Conservation (phyloP, 495 filamentous ascomycete species). For the Aspergillus campestris region DNA sequence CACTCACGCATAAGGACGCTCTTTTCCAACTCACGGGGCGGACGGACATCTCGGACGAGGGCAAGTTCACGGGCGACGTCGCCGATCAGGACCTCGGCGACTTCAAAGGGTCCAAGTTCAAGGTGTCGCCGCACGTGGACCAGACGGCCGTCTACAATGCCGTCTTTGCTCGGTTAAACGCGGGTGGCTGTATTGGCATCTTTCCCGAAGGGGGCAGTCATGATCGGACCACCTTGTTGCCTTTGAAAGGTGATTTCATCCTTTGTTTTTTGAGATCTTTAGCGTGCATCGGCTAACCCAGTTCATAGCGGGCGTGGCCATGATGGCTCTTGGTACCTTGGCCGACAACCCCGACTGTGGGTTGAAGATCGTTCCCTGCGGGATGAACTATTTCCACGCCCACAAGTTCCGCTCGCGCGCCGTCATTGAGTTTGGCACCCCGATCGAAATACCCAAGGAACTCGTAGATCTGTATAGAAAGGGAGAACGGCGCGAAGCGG, state of each 20-base stretch:
- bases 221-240: conserved; percentile 86
- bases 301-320: conserved; percentile 76
- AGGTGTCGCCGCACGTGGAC: conserved; percentile 87
- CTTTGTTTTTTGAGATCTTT: background rate
- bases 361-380: conserved; percentile 97
- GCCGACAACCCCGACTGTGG: conserved; percentile 82
- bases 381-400: conserved; percentile 99
- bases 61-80: conserved; percentile 42
- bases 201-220: conserved; percentile 98
- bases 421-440: conserved; percentile 90
- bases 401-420: conserved; percentile 98
- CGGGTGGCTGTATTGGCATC: conserved; percentile 87
- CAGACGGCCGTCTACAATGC: conserved; percentile 90
- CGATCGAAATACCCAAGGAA: conserved; percentile 72
- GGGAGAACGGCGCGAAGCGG: conserved; percentile 76
- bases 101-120: conserved; percentile 75
- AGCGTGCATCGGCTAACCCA: conserved; percentile 1
- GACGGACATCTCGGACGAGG: conserved; percentile 52
- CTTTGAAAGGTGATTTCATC: conserved; percentile 62
- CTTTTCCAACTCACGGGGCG: conserved; percentile 72
- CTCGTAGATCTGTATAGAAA: conserved; percentile 78
- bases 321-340: conserved; percentile 93
- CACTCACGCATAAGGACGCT: conserved; percentile 63
- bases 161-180: conserved; percentile 72
- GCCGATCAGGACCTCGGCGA: conserved; percentile 26